Percentiles rank a stretch among this genome's conserved stretches.
phyloP scores from a whole-genome alignment of 2,329 filamentous ascomycete species.

The Phialemonium atrogriseum region DNA sequence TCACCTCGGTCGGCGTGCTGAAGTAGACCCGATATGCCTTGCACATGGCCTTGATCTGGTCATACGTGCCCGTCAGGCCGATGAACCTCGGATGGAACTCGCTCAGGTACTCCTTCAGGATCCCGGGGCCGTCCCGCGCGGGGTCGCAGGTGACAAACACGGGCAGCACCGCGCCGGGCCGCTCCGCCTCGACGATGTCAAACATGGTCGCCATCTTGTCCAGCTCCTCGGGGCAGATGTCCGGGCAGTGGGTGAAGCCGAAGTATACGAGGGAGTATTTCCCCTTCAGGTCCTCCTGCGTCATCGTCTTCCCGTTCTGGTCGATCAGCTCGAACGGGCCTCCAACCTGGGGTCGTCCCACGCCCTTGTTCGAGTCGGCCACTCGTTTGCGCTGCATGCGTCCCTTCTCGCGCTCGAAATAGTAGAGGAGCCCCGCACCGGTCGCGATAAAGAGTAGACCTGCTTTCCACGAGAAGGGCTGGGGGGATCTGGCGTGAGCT shows the following conservation, averaged over 20 bases:
- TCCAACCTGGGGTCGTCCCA: constrained; percentile 88
- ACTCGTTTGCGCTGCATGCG: constrained; percentile 83
- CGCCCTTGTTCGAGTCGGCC: constrained; percentile 85
- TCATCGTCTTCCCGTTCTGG: constrained; percentile 70
- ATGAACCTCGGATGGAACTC: constrained; percentile 87
- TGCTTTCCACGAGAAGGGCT: constrained; percentile 93
- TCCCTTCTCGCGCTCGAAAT: constrained; percentile 89
- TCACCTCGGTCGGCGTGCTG: constrained; percentile 78
- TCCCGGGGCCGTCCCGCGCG: constrained; percentile 76
- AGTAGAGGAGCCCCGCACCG: constrained; percentile 70
- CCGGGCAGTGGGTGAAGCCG: constrained; percentile 95
- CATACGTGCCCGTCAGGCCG: constrained; percentile 87
- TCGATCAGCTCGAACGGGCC: constrained; percentile 77
- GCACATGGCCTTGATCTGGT: constrained; percentile 88
- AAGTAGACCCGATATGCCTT: constrained; percentile 98
- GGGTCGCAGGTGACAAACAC: constrained; percentile 97
- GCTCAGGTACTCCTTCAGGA: constrained; percentile 74
- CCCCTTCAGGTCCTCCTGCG: constrained; percentile 74
- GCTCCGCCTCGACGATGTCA: constrained; percentile 54
- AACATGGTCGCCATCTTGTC: constrained; percentile 99
- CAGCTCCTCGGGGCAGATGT: constrained; percentile 97
- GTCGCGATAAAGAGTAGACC: constrained; percentile 77
- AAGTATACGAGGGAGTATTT: constrained; percentile 92
- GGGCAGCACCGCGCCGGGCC: constrained; percentile 53
- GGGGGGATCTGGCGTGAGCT: constrained; percentile 7